Evolutionary conservation across 2,329 filamentous ascomycete genomes (phyloP), one percentile per base, ranked within the genome.

Genomic region (Cytospora chrysosperma): DNA sequence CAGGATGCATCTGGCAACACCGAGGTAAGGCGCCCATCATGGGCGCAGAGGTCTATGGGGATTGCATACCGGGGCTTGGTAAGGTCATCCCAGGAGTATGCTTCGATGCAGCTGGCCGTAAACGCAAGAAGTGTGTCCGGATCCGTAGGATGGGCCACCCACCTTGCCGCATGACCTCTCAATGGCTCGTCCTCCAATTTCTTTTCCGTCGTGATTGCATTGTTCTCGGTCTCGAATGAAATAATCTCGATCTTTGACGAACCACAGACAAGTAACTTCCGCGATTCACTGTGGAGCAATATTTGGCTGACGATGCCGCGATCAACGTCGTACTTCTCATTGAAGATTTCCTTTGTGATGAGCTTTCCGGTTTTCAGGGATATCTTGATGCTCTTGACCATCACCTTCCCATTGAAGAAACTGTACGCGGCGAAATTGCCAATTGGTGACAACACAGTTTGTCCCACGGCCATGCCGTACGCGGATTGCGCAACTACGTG

Each of bases 371-470:
- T 40, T 47, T 60, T 60, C 26, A 47, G 58, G n/a, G 58, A 60
- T 17, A 60, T n/a, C 34, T 21, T 34, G 21, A 62, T 17, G 3
- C 52, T 55, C 59, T 28, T 59, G 12, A 67, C 57, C 1, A 54
- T 56, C 2, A 56, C 58, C 34, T 52, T 55, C 1, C 65, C 67
- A 12, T 65, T 60, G 3, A 59, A n/a, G 26, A 68, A 24, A 9
- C 60, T 57, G 24, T 68, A 68, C 24, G 65, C 69, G 0, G 69
- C 50, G 9, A 49, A 61, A 15, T 65, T 27, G 1, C 65, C 59
- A 32, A 28, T 62, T 30, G 51, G 56, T 37, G 59, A 67, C 62
- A 68, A 65, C n/a, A 59, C 64, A 1, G 67, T 52, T 21, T 26
- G 51, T 1, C 65, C 59, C 3, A 62, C 32, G 0, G 15, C 47